Conservation (phyloP, 2,329 filamentous ascomycete species). For the Colletotrichum tamarilloi region DNA sequence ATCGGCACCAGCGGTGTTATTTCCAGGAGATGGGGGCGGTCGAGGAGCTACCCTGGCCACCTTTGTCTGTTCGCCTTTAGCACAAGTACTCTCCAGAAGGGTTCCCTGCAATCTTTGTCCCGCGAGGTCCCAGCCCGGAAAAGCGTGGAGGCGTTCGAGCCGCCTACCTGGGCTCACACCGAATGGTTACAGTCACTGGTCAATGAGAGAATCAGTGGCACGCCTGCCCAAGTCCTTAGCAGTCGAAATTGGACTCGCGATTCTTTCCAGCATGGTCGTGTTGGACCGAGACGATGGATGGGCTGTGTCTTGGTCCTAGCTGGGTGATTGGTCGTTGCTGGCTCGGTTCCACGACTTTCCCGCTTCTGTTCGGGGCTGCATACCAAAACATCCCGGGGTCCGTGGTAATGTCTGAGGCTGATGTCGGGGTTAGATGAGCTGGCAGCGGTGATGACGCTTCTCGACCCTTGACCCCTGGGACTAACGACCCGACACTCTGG, state of each 20-base stretch:
- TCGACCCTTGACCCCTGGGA: conserved; percentile 34
- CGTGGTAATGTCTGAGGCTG: conserved; percentile 30
- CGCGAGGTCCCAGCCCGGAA: not conserved
- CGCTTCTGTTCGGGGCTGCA: conserved; percentile 24
- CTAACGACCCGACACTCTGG: conserved; percentile 32
- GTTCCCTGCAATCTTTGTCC: conserved; percentile 9
- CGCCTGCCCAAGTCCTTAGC: not conserved
- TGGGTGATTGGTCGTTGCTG: conserved; percentile 23
- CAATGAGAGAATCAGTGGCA: not conserved
- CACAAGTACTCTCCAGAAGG: not conserved
- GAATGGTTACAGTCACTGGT: not conserved
- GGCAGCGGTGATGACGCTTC: conserved; percentile 21
- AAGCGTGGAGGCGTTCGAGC: not conserved
- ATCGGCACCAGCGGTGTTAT: conserved; percentile 19
- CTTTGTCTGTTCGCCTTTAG: not conserved
- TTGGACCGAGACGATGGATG: conserved; percentile 16
- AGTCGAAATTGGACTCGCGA: conserved; percentile 4
- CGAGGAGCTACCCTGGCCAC: conserved; percentile 3
- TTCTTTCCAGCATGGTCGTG: conserved; percentile 17
- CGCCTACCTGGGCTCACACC: not conserved
- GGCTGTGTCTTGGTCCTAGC: not conserved
- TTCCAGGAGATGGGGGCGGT: conserved; percentile 1
- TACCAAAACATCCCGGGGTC: conserved; percentile 27
- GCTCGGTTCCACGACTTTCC: conserved; percentile 21
- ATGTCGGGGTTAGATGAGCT: conserved; percentile 32